Base-by-base conservation (phyloP, 208 protist species). In the Plasmodiophora brassicae region DNA sequence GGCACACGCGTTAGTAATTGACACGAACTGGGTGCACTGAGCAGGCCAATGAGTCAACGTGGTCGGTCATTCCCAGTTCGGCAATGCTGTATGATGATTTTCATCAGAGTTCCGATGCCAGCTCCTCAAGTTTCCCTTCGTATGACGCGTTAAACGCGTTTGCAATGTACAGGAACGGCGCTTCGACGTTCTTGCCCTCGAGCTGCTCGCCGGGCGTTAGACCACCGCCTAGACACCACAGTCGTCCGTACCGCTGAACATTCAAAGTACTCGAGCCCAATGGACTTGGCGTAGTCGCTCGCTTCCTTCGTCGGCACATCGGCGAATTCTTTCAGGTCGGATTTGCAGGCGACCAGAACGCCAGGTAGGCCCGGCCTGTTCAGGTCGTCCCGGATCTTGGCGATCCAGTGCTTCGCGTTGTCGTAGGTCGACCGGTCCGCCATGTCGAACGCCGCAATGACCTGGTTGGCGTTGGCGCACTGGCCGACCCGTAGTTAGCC, bases 251-350 rank as follows among this genome's bases (percentile, higher is more conserved):
- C 65, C 65, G 65, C 65, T 5, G 65, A 78, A 78, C 65, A 78
- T 32, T 78, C 65, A n/a, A 78, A 44, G 41, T 78, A 78, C 41
- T 78, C 65, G 20, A 78, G n/a, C n/a, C 65, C 65, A 32, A 78
- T 78, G 5, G 65, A 78, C 20, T 32, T 5, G 5, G 65, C 65
- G 20, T 78, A 32, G 20, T 78, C 65, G n/a, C 32, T 32, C 41
- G 65, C 65, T 5, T 78, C 65, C 41, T 78, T 78, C 32, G 41
- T 5, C 5, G 5, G 20, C 10, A 78, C 41, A 78, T 78, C 65
- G 32, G 65, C 32, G 65, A 36, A 78, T 78, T 78, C 65, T 32
- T 78, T 78, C 14, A 78, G 65, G 41, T 78, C 65, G n/a, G 65
- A 78, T 78, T 78, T 78, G n/a, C 65, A 78, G 10, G 14, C 65